Conservation (phyloP, 805 yeast species). For the Nakazawaea populi region DNA sequence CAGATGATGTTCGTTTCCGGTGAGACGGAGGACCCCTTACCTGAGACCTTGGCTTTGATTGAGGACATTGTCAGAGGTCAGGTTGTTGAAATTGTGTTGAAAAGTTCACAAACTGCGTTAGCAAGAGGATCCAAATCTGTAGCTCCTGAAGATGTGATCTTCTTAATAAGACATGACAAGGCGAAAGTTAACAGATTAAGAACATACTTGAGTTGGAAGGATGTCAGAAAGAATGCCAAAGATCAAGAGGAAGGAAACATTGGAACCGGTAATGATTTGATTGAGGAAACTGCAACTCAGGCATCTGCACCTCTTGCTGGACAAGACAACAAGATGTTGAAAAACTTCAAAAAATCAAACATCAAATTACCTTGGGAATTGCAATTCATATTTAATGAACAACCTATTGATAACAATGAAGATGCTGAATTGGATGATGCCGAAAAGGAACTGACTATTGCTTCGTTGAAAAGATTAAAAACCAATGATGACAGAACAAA, state of each 20-base stretch:
- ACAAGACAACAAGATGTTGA: conserved; percentile 38
- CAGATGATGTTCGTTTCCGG: conserved; percentile 99
- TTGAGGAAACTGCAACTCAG: conserved; percentile 28
- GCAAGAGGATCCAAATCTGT: conserved; percentile 78
- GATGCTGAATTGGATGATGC: conserved; percentile 75
- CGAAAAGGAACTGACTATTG: conserved; percentile 82
- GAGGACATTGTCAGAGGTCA: conserved; percentile 95
- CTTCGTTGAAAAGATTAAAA: conserved; percentile 82
- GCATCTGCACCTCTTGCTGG: conserved; percentile 34
- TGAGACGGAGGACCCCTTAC: conserved; percentile 90
- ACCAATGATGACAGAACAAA: conserved; percentile 91
- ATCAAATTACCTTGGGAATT: conserved; percentile 93
- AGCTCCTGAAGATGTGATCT: conserved; percentile 89
- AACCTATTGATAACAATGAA: conserved; percentile 64
- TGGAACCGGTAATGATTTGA: conserved; percentile 26
- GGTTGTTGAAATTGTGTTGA: conserved; percentile 76
- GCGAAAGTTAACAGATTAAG: conserved; percentile 90
- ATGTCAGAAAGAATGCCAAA: conserved; percentile 75
- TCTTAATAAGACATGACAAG: conserved; percentile 83
- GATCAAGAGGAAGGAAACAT: conserved; percentile 51
- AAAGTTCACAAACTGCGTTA: conserved; percentile 73
- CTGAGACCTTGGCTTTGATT: conserved; percentile 84
- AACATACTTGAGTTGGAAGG: conserved; percentile 95
- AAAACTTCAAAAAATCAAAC: conserved; percentile 67
- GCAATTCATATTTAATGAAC: conserved; percentile 89